Percentiles rank a stretch among this genome's conserved stretches.
These are phyloP conservation scores for Chrysoporthe austroafricana DNA, from an alignment of 2,329 filamentous ascomycete species.

Conservation along the genomic window DNA sequence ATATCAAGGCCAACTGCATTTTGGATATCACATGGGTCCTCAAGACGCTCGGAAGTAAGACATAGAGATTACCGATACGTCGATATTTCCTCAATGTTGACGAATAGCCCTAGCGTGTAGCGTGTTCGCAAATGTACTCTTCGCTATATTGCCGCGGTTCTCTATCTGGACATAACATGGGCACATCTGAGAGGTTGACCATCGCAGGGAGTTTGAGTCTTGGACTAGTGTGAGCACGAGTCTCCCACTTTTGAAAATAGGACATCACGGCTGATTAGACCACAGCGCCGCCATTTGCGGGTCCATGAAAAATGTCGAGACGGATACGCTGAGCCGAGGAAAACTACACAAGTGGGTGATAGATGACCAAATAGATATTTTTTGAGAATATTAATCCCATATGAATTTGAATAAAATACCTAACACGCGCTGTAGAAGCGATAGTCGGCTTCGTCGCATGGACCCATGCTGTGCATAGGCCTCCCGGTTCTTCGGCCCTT, in stretches of 20 bases:
- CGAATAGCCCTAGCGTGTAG: background rate
- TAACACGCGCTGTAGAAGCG: slow-evolving; percentile 1
- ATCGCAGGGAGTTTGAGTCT: slow-evolving; percentile 45
- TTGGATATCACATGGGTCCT: slow-evolving; percentile 5
- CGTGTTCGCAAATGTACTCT: slow-evolving; percentile 41
- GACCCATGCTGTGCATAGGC: slow-evolving; percentile 42
- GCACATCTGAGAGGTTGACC: slow-evolving; percentile 44
- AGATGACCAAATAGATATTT: slow-evolving; percentile 10
- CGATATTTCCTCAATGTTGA: background rate
- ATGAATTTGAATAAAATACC: background rate
- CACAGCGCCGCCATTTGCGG: slow-evolving; percentile 36
- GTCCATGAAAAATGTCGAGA: slow-evolving; percentile 36
- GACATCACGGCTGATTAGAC: slow-evolving; percentile 29
- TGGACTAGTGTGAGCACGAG: slow-evolving; percentile 41
- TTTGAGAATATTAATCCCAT: background rate
- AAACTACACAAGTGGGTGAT: slow-evolving; percentile 34
- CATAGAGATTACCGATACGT: background rate
- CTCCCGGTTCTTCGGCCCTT: slow-evolving; percentile 43
- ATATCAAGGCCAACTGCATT: background rate
- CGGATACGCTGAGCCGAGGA: slow-evolving; percentile 33
- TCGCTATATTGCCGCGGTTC: slow-evolving; percentile 44
- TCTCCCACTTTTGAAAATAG: background rate
- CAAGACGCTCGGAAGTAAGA: slow-evolving; percentile 2
- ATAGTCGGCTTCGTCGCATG: slow-evolving; percentile 41
- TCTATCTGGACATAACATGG: slow-evolving; percentile 47